These are phyloP conservation scores for Primulina tabacum DNA, from an alignment of 257 asterid species.

Conservation along the genomic window DNA sequence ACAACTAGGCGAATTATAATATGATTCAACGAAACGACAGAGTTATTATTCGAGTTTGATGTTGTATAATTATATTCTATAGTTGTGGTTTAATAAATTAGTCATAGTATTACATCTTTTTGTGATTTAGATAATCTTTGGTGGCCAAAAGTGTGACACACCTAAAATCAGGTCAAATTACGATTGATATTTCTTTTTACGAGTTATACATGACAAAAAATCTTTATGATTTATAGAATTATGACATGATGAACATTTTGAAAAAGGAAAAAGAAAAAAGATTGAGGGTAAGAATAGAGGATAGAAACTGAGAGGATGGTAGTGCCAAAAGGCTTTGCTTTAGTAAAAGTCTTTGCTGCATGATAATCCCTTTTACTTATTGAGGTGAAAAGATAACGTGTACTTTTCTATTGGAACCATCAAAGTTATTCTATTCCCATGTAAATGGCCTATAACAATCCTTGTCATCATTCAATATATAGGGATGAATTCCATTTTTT, in stretches of 20 bases:
- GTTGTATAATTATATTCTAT: too few relatives aligned
- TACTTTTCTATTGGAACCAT: background rate
- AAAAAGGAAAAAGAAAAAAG: background rate
- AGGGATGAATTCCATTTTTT: too few relatives aligned
- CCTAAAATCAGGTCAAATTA: too few relatives aligned
- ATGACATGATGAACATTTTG: background rate
- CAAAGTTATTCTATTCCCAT: slow-evolving; percentile 16
- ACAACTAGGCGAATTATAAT: too few relatives aligned
- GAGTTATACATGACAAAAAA: too few relatives aligned
- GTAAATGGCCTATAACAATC: slow-evolving; percentile 15
- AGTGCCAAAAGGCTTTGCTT: slow-evolving; percentile 23
- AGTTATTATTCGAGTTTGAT: background rate
- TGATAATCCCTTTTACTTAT: slow-evolving; percentile 24
- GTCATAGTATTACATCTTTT: background rate
- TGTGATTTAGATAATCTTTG: background rate
- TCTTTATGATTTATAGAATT: too few relatives aligned
- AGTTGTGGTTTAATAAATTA: too few relatives aligned
- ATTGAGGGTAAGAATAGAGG: slow-evolving; percentile 4
- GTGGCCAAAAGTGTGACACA: too few relatives aligned
- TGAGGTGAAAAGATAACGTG: slow-evolving; percentile 19
- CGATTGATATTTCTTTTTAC: background rate
- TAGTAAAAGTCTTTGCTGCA: slow-evolving; percentile 35
- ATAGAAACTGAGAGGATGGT: background rate
- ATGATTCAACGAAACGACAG: too few relatives aligned
- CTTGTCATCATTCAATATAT: slow-evolving; percentile 18